Conservation (phyloP, 257 asterid genomes). For the Fraxinus anomala region DNA sequence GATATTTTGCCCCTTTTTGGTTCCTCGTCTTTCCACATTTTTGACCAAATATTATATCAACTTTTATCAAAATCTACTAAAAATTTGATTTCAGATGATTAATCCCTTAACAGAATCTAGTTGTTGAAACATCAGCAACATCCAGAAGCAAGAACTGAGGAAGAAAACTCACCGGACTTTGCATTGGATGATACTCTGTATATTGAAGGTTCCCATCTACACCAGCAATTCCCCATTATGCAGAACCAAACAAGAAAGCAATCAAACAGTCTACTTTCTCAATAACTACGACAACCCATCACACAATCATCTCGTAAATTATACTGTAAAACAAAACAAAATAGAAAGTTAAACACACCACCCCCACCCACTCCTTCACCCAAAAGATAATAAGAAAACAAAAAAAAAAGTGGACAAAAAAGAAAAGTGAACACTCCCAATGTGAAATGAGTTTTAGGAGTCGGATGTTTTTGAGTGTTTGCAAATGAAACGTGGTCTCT, state of each 20-base stretch:
- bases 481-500: slow-evolving; percentile 23
- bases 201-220: slow-evolving; percentile 48
- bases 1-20: too few species aligned
- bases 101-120: too few species aligned
- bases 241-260: slow-evolving; percentile 22
- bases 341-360: not conserved
- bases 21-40: too few species aligned
- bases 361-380: not conserved
- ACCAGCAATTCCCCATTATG: slow-evolving; percentile 76
- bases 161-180: slow-evolving; percentile 57
- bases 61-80: too few species aligned
- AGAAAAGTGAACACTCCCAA: not conserved
- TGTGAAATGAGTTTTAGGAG: slow-evolving; percentile 18
- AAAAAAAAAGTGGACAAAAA: not conserved
- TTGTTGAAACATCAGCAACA: not conserved
- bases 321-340: not conserved
- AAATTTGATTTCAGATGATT: too few species aligned
- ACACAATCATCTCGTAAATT: slow-evolving; percentile 21
- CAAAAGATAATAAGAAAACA: slow-evolving; percentile 4
- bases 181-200: slow-evolving; percentile 63
- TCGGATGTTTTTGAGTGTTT: slow-evolving; percentile 13
- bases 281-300: slow-evolving; percentile 24
- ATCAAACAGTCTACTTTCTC: slow-evolving; percentile 35
- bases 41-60: too few species aligned
- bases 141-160: not conserved